Base-by-base conservation (phyloP, 768 basidiomycete genomes). In the Psilocybe tampanensis region DNA sequence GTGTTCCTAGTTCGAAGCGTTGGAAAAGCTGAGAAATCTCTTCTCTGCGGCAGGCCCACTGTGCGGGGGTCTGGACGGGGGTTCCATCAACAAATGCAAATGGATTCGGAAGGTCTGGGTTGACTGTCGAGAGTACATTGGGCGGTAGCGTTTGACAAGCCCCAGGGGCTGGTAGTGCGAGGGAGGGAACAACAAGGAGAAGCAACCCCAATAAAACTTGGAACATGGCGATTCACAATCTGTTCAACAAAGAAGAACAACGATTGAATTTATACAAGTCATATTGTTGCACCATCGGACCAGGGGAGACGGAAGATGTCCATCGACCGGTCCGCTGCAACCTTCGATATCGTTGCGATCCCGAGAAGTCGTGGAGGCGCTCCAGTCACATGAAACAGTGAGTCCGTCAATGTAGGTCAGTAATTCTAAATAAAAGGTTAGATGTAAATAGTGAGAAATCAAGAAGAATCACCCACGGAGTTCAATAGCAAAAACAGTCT, bases 21-120 rank as follows among this genome's bases (percentile, higher is more conserved):
- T 83, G 78, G 63, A 85, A 68, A 19, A 83, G 71, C 41, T 77
- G 67, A 48, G 62, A 66, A 60, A 84, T 76, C 64, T 85, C 79
- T 4, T 72, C 69, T 13, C 76, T 72, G 18, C 81, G 76, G 63
- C 82, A 84, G 1, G 70, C 68, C 79, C 80, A 84, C 54, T 80
- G 76, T 3, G 65, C 75, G 43, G 69, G 69, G 26, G 75, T 80
- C 12, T 62, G 48, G 8, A 78, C 76, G 61, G 9, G 59, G 9
- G 66, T 49, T 5, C 80, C 81, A 59, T 73, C 69, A 26, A 75
- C 64, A 65, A 81, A 81, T 13, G 70, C 65, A 74, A 85, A 85
- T 1, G 82, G 83, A 62, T 84, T 72, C 8, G 80, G 79, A 9
- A 84, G 75, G 50, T 68, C 72, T 43, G 74, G 48, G 61, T 77